A percentile compares a stretch with the other conserved stretches of the same genome.
Evolutionary conservation across 306 rosid genomes (phyloP).

Genomic region (Rubus parviflorus): DNA sequence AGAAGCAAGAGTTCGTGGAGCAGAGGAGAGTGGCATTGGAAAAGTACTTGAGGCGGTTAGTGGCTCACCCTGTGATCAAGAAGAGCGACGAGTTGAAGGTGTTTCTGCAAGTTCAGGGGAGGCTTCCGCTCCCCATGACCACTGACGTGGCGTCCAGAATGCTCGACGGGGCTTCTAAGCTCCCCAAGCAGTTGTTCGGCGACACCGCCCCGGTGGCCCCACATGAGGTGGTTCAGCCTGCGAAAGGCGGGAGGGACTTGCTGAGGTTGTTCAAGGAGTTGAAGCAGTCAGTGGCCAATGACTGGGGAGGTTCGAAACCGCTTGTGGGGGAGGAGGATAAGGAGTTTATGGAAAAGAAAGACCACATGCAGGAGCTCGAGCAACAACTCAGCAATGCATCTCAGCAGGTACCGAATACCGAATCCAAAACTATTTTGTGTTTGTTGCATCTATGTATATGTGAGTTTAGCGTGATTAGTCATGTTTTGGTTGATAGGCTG

Average conservation of each 20-base stretch:
- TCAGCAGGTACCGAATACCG: constrained; percentile 59
- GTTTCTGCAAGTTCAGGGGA: constrained; percentile 75
- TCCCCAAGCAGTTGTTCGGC: constrained; percentile 72
- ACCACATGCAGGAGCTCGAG: constrained; percentile 70
- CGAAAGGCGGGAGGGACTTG: constrained; percentile 87
- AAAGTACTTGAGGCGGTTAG: constrained; percentile 75
- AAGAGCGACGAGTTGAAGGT: constrained; percentile 78
- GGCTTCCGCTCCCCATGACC: constrained; percentile 50
- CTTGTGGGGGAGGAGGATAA: constrained; percentile 82
- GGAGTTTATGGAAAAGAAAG: constrained; percentile 80
- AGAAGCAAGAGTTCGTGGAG: constrained; percentile 90
- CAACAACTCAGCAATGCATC: constrained; percentile 68
- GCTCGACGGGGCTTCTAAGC: constrained; percentile 90
- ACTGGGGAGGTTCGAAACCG: constrained; percentile 82
- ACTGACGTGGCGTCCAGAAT: constrained; percentile 81
- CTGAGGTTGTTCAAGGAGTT: constrained; percentile 85
- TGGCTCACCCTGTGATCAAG: constrained; percentile 70
- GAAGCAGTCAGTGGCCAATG: constrained; percentile 81
- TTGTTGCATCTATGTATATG: not conserved
- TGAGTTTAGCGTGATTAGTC: not conserved
- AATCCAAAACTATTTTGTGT: not conserved
- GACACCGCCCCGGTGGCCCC: constrained; percentile 49
- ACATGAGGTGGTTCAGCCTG: constrained; percentile 81
- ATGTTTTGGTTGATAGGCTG: constrained; percentile 57
- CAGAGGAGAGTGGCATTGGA: constrained; percentile 87